Conservation (phyloP, 805 yeast species). For the Ogataea methanolica region DNA sequence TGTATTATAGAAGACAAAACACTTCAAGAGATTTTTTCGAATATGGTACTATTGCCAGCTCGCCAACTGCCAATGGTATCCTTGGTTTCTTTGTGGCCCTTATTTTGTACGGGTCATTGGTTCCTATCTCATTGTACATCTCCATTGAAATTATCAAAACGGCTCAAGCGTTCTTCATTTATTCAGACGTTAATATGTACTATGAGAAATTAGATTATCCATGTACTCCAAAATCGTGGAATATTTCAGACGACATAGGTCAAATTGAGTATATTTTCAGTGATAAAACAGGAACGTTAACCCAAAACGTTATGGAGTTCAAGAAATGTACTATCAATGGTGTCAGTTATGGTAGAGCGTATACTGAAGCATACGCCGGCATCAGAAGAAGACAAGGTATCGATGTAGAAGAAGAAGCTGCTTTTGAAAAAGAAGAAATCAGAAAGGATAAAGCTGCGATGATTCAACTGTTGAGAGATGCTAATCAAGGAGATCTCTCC, state of each 20-base stretch:
- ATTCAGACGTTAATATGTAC: conserved; percentile 70
- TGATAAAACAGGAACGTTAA: conserved; percentile 81
- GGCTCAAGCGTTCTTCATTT: conserved; percentile 76
- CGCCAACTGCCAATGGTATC: conserved; percentile 64
- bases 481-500: conserved; percentile 30
- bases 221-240: conserved; percentile 83
- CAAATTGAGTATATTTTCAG: conserved; percentile 82
- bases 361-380: conserved; percentile 80
- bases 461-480: conserved; percentile 41
- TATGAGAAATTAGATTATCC: conserved; percentile 68
- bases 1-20: conserved; percentile 43
- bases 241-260: conserved; percentile 79
- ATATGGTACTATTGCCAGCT: conserved; percentile 62
- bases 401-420: conserved; percentile 61
- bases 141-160: conserved; percentile 81
- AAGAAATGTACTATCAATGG: conserved; percentile 78
- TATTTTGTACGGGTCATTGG: conserved; percentile 72
- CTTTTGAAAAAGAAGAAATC: conserved; percentile 48
- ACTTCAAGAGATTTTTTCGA: conserved; percentile 64
- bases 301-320: conserved; percentile 83
- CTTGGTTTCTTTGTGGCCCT: conserved; percentile 72
- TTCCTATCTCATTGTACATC: conserved; percentile 78
- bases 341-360: conserved; percentile 68
- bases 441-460: conserved; percentile 54
- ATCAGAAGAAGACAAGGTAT: conserved; percentile 73